Percentiles rank a stretch among this genome's conserved stretches.
phyloP scores from a whole-genome alignment of 768 basidiomycete species.

The Clathrus columnatus region DNA sequence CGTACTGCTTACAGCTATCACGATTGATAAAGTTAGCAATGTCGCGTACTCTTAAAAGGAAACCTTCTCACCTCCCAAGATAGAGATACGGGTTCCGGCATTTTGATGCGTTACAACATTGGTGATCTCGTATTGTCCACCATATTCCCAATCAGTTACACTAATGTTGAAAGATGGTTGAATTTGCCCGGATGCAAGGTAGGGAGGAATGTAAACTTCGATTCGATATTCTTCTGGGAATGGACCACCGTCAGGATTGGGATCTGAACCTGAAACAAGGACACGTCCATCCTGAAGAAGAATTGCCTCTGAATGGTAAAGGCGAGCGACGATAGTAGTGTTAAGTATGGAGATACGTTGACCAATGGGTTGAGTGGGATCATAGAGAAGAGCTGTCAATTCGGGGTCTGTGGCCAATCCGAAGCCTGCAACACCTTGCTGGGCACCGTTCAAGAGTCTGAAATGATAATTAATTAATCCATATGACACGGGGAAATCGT shows the following conservation, averaged over 20 bases:
- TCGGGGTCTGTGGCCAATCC: slow-evolving; percentile 29
- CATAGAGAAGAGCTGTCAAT: slow-evolving; percentile 56
- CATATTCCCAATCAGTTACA: slow-evolving; percentile 61
- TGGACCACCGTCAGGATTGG: slow-evolving; percentile 13
- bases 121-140: slow-evolving; percentile 43
- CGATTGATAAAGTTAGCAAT: background rate
- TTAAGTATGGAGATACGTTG: slow-evolving; percentile 44
- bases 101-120: slow-evolving; percentile 35
- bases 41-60: background rate
- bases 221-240: slow-evolving; percentile 17
- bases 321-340: slow-evolving; percentile 16
- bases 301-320: slow-evolving; percentile 18
- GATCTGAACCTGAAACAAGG: slow-evolving; percentile 16
- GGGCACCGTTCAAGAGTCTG: slow-evolving; percentile 13
- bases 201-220: slow-evolving; percentile 18
- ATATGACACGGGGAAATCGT: background rate
- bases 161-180: slow-evolving; percentile 29
- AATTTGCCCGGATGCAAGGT: slow-evolving; percentile 14
- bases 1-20: slow-evolving; percentile 11
- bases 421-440: slow-evolving; percentile 17
- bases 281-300: slow-evolving; percentile 18
- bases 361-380: slow-evolving; percentile 49
- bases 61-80: slow-evolving; percentile 8
- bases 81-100: slow-evolving; percentile 10
- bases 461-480: background rate